Percentiles rank a stretch among this genome's conserved stretches.
phyloP scores from a whole-genome alignment of 768 basidiomycete species.

The Pulveroboletus sp. region DNA sequence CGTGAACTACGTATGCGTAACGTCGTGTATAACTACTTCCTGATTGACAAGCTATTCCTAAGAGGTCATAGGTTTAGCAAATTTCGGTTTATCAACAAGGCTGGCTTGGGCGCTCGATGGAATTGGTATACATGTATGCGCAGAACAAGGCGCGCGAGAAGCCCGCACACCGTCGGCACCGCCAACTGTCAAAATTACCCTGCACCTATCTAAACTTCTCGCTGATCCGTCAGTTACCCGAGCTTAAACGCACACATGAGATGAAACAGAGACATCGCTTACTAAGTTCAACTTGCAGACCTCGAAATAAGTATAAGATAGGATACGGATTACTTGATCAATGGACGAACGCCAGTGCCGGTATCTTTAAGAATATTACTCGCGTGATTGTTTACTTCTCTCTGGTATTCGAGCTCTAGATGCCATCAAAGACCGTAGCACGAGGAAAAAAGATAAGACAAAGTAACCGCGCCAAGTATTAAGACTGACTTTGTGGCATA shows the following conservation, averaged over 20 bases:
- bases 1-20: conserved; percentile 1
- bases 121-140: conserved; percentile 8
- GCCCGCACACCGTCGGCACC: background rate
- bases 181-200: background rate
- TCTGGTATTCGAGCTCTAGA: conserved; percentile 31
- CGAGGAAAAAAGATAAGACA: background rate
- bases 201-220: conserved; percentile 2
- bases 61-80: background rate
- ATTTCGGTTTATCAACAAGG: background rate
- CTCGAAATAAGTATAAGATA: background rate
- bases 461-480: background rate
- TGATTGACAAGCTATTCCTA: background rate
- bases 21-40: no score
- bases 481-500: conserved; percentile 29
- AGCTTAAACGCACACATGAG: background rate
- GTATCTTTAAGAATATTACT: conserved; percentile 42
- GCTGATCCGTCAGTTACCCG: conserved; percentile 8
- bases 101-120: conserved; percentile 1
- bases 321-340: conserved; percentile 35
- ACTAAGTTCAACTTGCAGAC: conserved; percentile 5
- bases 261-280: conserved; percentile 8
- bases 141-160: background rate
- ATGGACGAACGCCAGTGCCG: conserved; percentile 34
- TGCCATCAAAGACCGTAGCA: background rate
- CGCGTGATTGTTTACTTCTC: conserved; percentile 34